Base-by-base conservation (phyloP, 169 alveolate genomes). In the Plasmodium inui region DNA sequence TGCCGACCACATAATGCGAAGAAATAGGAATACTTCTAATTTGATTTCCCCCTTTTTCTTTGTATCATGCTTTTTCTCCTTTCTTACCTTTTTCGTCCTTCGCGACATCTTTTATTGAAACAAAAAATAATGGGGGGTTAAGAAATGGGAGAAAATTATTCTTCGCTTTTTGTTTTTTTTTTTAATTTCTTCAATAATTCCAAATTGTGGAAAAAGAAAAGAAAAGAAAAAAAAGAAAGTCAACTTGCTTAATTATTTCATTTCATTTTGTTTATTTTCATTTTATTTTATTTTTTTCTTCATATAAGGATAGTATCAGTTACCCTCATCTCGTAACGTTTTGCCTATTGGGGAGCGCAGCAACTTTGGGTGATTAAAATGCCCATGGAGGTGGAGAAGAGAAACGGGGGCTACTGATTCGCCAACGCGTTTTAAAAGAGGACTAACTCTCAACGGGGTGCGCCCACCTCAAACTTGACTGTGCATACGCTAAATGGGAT, bases 51-150 rank as follows among this genome's bases (percentile, higher is more conserved):
- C 70, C 30, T 28, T 81, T 44, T 19, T 55, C 14, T 53, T 88
- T 88, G n/a, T n/a, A n/a, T 55, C 70, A 39, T 78, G 7, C 71
- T 41, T 53, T 39, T 76, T 19, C 30, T 39, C 44, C 82, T 22
- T 14, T 57, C 84, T 84, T 55, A 88, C 94, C 88, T 88, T 88
- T 88, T 88, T 88, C 78, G 94, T 88, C 78, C 94, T 88, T 34
- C 94, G 78, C 67, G 94, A 88, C 94, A 88, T 88, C 78, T 41
- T 61, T 61, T 61, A 61, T n/a, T 22, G 32, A 61, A 61, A 2
- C 74, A 26, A 61, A 61, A n/a, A 8, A n/a, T n/a, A n/a, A n/a
- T n/a, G 32, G 74, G 28, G 74, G 26, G 74, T n/a, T n/a, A 9
- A 22, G 19, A 22, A 26, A 39, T 50, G 37, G 70, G 28, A 55